Evolutionary conservation across 768 basidiomycete species (phyloP).

Genomic region (Kwoniella sp.): DNA sequence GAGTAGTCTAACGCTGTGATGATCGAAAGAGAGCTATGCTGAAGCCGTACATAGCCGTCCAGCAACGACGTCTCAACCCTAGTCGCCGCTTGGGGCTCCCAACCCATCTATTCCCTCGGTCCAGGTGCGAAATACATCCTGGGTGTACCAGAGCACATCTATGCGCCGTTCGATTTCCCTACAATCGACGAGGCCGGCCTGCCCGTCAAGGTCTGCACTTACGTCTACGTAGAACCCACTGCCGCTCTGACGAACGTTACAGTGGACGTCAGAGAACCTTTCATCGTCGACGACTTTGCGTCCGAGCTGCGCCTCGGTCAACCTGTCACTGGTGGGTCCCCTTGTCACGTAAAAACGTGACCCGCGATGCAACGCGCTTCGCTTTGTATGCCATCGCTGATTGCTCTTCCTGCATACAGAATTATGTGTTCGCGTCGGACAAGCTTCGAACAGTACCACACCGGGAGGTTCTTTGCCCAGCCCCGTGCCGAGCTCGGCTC

Average conservation of each 20-base stretch:
- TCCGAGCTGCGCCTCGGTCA: slow-evolving; percentile 3
- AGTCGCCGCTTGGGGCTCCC: slow-evolving; percentile 19
- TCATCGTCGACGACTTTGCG: slow-evolving; percentile 8
- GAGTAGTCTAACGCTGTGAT: background rate
- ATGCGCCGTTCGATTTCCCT: background rate
- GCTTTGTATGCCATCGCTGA: background rate
- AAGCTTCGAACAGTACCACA: background rate
- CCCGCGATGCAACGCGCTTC: too few species aligned
- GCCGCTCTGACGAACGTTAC: slow-evolving; percentile 6
- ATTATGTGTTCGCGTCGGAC: slow-evolving; percentile 15
- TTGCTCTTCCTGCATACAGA: background rate
- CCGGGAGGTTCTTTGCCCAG: background rate
- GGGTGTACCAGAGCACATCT: slow-evolving; percentile 6
- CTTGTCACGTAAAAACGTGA: background rate
- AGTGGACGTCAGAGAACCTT: background rate
- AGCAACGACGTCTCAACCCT: slow-evolving; percentile 7
- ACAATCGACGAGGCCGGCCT: background rate
- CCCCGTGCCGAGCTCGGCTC: background rate
- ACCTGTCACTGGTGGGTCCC: slow-evolving; percentile 14
- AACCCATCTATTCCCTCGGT: slow-evolving; percentile 21
- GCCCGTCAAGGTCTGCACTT: slow-evolving; percentile 21
- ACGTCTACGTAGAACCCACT: slow-evolving; percentile 13
- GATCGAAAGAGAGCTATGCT: background rate
- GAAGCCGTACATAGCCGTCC: slow-evolving; percentile 4
- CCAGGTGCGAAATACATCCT: slow-evolving; percentile 15